Percentiles rank a stretch among this genome's conserved stretches.
Evolutionary conservation across 2,329 filamentous ascomycete species (phyloP).

Genomic region (Verticillium zaregamsianum): DNA sequence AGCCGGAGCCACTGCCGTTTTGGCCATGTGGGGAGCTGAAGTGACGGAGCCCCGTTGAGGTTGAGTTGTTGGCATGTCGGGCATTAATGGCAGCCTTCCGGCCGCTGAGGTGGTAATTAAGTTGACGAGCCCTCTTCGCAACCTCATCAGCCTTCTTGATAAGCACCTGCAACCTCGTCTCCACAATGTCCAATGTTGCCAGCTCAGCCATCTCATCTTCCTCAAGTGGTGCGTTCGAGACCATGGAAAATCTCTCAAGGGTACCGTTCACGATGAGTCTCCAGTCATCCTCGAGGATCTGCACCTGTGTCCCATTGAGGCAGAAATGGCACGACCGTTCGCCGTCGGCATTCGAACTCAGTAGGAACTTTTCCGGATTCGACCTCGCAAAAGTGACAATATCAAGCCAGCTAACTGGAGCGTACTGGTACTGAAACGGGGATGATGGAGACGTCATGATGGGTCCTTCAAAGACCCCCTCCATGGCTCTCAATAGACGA

Average conservation of each 20-base stretch:
- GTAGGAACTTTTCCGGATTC: slow-evolving; percentile 72
- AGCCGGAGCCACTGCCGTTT: slow-evolving; percentile 25
- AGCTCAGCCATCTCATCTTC: slow-evolving; percentile 86
- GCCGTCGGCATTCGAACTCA: slow-evolving; percentile 66
- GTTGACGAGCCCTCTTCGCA: slow-evolving; percentile 58
- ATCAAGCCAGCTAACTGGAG: slow-evolving; percentile 72
- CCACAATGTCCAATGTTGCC: slow-evolving; percentile 77
- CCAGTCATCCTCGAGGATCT: slow-evolving; percentile 87
- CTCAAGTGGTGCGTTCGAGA: slow-evolving; percentile 73
- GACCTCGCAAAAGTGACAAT: slow-evolving; percentile 79
- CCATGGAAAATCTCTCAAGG: slow-evolving; percentile 67
- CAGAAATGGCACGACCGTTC: slow-evolving; percentile 74
- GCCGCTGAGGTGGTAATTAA: slow-evolving; percentile 76
- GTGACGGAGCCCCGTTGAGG: slow-evolving; percentile 30
- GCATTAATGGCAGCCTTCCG: slow-evolving; percentile 69
- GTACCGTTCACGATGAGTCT: slow-evolving; percentile 78
- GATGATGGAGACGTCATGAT: slow-evolving; percentile 53
- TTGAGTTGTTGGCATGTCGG: slow-evolving; percentile 44
- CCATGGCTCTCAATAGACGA: slow-evolving; percentile 80
- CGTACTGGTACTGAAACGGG: slow-evolving; percentile 48
- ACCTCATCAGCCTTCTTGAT: slow-evolving; percentile 79
- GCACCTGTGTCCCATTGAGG: slow-evolving; percentile 74
- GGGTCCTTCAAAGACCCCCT: slow-evolving; percentile 78
- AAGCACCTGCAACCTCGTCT: slow-evolving; percentile 71
- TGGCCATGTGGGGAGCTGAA: slow-evolving; percentile 22